Base-by-base conservation (phyloP, 345 rosid genomes). In the Murraya koenigii region DNA sequence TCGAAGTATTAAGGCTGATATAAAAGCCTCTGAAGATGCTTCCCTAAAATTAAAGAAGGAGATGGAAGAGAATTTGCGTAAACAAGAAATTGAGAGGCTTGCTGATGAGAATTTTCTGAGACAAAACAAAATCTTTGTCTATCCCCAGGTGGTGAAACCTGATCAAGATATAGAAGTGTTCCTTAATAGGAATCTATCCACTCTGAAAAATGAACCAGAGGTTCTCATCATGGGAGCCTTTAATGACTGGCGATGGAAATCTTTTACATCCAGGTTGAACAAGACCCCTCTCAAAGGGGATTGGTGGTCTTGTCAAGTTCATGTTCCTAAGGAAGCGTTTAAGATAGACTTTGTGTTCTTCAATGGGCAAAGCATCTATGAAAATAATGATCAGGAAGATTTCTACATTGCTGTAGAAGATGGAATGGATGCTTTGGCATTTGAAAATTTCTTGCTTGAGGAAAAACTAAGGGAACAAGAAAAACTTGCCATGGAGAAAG, bases 161-260 rank as follows among this genome's bases (percentile, higher is more conserved):
- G 90, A 85, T 81, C 83, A 85, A 83, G 96, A 92, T 79, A 79
- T 90, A 68, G 94, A 93, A 82, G 88, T 93, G 80, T 95, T 92
- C 80, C 86, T 93, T 65, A 87, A 92, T 80, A 87, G 82, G 87
- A 84, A 82, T 77, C 76, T 90, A 6, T 95, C 98, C 6, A 76
- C 86, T 72, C 86, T 95, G 74, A 79, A 72, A 7, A 75, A 82
- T 36, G 97, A 92, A 66, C 83, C 89, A 0, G 96, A 93, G 79
- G 67, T 92, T 82, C 80, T 93, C 59, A 83, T 93, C 69, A 91
- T 91, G 99, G 98, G 98, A 33, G 94, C 96, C 33, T 95, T 95
- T 71, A 95, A 95, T 80, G 93, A 91, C 25, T 93, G 99, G 99
- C 90, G 91, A 82, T 95, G 93, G 94, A 89, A 89, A 73, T 90